phyloP scores from a whole-genome alignment of 2,329 filamentous ascomycete species.

The Pyricularia grisea region DNA sequence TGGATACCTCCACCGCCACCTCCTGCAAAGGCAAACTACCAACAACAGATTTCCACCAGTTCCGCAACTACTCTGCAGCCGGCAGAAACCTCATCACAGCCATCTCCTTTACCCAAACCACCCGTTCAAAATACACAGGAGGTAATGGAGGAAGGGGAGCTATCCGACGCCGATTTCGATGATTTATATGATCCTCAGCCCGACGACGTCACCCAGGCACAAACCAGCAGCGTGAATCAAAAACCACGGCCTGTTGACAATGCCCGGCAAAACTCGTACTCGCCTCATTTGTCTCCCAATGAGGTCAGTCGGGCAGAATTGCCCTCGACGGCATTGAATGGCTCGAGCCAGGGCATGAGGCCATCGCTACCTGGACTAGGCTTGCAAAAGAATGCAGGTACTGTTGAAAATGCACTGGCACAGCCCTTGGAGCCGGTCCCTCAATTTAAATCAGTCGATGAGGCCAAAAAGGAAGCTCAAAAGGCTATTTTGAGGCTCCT shows the following conservation, averaged over 20 bases:
- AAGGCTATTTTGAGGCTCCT: conserved; percentile 57
- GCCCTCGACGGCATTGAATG: background rate
- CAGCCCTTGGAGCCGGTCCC: background rate
- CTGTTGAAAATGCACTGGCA: no score
- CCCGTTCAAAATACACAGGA: conserved; percentile 5
- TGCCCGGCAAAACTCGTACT: conserved; percentile 39
- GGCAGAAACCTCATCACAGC: background rate
- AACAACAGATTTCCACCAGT: background rate
- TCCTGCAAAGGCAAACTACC: background rate
- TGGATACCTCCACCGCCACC: background rate
- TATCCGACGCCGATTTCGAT: conserved; percentile 60
- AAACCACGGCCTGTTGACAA: conserved; percentile 5
- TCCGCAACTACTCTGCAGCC: background rate
- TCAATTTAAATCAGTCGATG: conserved; percentile 21
- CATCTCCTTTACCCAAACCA: background rate
- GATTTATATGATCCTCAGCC: conserved; percentile 40
- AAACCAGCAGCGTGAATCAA: background rate
- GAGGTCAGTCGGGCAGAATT: conserved; percentile 26
- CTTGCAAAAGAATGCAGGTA: background rate
- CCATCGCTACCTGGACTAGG: background rate
- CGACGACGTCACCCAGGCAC: background rate
- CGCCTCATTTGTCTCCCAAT: conserved; percentile 39
- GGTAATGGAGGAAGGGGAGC: conserved; percentile 60
- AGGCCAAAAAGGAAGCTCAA: conserved; percentile 50
- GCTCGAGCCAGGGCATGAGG: background rate